Percentiles rank a stretch among this genome's conserved stretches.
phyloP scores from a whole-genome alignment of 2,329 filamentous ascomycete species.

The Sphaerulina populicola region DNA sequence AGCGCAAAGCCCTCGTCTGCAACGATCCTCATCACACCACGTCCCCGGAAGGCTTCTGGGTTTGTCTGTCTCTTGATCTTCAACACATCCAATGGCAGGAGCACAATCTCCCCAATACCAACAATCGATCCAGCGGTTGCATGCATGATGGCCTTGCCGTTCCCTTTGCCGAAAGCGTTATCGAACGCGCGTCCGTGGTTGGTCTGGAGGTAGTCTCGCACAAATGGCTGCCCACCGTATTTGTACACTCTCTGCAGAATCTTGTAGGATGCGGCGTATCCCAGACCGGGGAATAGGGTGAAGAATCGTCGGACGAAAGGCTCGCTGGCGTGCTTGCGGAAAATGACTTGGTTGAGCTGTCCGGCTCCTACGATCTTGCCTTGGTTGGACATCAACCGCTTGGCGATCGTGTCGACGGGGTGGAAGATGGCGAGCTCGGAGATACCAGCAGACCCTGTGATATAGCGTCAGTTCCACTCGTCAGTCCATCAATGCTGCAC shows the following conservation, averaged over 20 bases:
- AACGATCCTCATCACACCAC: constrained; percentile 82
- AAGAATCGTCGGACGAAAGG: constrained; percentile 70
- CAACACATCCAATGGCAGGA: constrained; percentile 88
- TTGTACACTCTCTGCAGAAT: constrained; percentile 97
- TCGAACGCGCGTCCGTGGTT: constrained; percentile 82
- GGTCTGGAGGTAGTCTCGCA: constrained; percentile 73
- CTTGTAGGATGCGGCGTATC: constrained; percentile 97
- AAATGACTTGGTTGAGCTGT: constrained; percentile 83
- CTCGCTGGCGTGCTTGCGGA: constrained; percentile 76
- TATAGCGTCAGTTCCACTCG: constrained; percentile 2
- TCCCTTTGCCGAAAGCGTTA: constrained; percentile 85
- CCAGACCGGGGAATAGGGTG: constrained; percentile 91
- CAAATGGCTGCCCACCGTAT: constrained; percentile 94
- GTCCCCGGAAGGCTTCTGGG: constrained; percentile 91
- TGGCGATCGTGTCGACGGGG: constrained; percentile 94
- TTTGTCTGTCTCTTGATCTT: constrained; percentile 99
- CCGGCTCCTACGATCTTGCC: constrained; percentile 54
- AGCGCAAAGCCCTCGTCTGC: constrained; percentile 89
- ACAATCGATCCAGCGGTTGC: constrained; percentile 91
- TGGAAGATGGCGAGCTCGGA: constrained; percentile 90
- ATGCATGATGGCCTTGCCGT: constrained; percentile 96
- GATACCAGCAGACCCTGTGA: constrained; percentile 77
- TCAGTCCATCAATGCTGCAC: constrained; percentile 1
- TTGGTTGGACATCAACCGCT: constrained; percentile 98
- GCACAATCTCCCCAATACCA: constrained; percentile 92